These are phyloP conservation scores for Aspergillus uvarum DNA, from an alignment of 2,329 filamentous ascomycete species.

Conservation along the genomic window DNA sequence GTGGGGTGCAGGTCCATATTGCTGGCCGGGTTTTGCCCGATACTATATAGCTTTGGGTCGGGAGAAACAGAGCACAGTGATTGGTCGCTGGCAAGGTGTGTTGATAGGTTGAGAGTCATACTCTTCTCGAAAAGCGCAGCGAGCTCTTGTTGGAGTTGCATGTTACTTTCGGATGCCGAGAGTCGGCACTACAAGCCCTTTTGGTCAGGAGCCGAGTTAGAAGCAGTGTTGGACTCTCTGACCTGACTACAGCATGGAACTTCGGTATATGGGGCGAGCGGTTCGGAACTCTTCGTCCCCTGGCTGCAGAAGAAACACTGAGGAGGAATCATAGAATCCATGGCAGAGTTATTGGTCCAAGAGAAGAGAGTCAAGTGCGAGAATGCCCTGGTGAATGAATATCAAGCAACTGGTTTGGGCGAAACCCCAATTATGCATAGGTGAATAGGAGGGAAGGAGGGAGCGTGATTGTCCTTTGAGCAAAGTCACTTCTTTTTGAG, in stretches of 20 bases:
- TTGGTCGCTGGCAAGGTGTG: constrained; percentile 33
- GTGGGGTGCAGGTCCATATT: constrained; percentile 26
- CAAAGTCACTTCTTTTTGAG: neutral
- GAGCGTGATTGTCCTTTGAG: too few species aligned
- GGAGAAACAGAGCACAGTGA: constrained; percentile 34
- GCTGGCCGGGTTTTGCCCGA: constrained; percentile 69
- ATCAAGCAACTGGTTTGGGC: too few species aligned
- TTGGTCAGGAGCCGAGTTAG: constrained; percentile 23
- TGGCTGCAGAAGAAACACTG: constrained; percentile 42
- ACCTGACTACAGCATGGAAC: constrained; percentile 44
- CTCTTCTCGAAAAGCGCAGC: constrained; percentile 75
- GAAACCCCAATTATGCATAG: too few species aligned
- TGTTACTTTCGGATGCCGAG: constrained; percentile 45
- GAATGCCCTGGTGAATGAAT: neutral
- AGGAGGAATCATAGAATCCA: constrained; percentile 41
- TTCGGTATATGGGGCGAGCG: constrained; percentile 38
- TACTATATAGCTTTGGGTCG: constrained; percentile 64
- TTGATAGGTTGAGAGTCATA: constrained; percentile 58
- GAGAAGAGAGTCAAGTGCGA: neutral
- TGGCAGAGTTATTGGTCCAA: constrained; percentile 12
- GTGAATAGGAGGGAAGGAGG: too few species aligned
- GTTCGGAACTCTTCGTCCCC: constrained; percentile 37
- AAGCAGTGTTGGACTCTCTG: constrained; percentile 25
- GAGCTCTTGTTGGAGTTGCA: constrained; percentile 77
- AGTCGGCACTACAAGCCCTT: constrained; percentile 40